Evolutionary conservation across 345 rosid species (phyloP), one percentile per base, ranked within the genome.

Genomic region (Hibiscus tridactylites): DNA sequence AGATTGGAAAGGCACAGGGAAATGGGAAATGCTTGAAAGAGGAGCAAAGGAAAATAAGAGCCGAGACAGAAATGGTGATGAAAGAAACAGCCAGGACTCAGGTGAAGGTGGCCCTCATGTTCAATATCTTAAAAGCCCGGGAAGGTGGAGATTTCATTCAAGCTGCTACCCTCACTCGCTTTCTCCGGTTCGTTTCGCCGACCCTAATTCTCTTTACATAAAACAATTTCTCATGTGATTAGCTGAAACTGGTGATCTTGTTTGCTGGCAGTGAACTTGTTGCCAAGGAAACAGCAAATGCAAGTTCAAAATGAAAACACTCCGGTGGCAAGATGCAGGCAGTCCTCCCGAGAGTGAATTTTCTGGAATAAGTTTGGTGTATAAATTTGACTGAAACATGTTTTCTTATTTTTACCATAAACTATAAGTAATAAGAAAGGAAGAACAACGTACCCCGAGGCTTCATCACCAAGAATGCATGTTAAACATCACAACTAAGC

Each of bases 401-500:
- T 21, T 21, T 21, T 21, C 24, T 21, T 21, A 21, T 1, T 21
- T 21, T 21, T 21, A 21, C 24, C 61, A 60, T 29, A 59, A 70
- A 74, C 26, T 15, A 26, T 21, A 4, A 63, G 66, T 19, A 72
- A 65, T 46, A 11, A 56, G 60, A 37, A 68, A 56, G 28, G 19
- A 56, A 56, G 28, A 47, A 54, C 13, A 44, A 68, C 79, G 29
- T 85, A 94, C 97, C 99, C 97, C 74, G 97, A 97, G 82, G 99
- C 97, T 69, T 95, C 99, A 49, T 95, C 97, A 72, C 99, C 99
- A 17, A 95, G 96, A 74, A 94, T 90, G 74, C 99, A 92, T 60
- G 56, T 28, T 50, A 73, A 39, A 68, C 46, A 17, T n/a, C 29
- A 21, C 16, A 33, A 42, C 16, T 11, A 46, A 75, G 46, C 35